Evolutionary conservation across 2,329 filamentous ascomycete genomes (phyloP).

Genomic region (Aureobasidium sp.): DNA sequence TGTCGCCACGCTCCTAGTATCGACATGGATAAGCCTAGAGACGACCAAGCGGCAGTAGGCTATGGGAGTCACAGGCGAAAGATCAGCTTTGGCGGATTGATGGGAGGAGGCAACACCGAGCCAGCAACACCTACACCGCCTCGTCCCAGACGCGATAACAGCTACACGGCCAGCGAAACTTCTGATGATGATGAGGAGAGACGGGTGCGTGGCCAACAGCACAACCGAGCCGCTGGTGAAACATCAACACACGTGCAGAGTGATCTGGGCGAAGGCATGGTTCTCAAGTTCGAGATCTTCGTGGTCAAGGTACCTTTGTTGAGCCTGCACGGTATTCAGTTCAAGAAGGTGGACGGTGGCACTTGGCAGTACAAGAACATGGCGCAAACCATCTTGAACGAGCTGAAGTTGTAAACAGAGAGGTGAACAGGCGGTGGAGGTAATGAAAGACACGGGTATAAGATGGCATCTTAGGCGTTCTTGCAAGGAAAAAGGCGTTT

Average conservation of each 20-base stretch:
- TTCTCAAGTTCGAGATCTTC: constrained; percentile 87
- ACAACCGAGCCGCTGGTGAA: constrained; percentile 60
- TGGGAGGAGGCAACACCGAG: constrained; percentile 48
- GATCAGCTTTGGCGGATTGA: constrained; percentile 74
- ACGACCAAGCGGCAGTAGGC: constrained; percentile 31
- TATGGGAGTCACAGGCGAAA: constrained; percentile 55
- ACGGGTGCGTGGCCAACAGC: neutral
- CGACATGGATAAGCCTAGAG: constrained; percentile 53
- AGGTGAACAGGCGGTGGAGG: neutral
- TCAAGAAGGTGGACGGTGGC: constrained; percentile 91
- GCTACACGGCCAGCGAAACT: constrained; percentile 78
- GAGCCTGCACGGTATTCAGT: constrained; percentile 89
- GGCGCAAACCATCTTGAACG: constrained; percentile 89
- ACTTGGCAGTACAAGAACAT: constrained; percentile 99
- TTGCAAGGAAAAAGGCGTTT: neutral
- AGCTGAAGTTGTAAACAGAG: constrained; percentile 58
- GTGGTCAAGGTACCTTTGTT: constrained; percentile 96
- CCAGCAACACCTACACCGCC: constrained; percentile 58
- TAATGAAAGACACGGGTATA: neutral
- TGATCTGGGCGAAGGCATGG: constrained; percentile 75
- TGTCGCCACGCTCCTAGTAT: constrained; percentile 87
- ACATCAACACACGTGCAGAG: constrained; percentile 88
- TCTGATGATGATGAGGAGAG: constrained; percentile 32
- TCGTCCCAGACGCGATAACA: constrained; percentile 44
- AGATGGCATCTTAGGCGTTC: neutral